phyloP scores from a whole-genome alignment of 805 yeast species.

The Wickerhamiella qilinensis region DNA sequence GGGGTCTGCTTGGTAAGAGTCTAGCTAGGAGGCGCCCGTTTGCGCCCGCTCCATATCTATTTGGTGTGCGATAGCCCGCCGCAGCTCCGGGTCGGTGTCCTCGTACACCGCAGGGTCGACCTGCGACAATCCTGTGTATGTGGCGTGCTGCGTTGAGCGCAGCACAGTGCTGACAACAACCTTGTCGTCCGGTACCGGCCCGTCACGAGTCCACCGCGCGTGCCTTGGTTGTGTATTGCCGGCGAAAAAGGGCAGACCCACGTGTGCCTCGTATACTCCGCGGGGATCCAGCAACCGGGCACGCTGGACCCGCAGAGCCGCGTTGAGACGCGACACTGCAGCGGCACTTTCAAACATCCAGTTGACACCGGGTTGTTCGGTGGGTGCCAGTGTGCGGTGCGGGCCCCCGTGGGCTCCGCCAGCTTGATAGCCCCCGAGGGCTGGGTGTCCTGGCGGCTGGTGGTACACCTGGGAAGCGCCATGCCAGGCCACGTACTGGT shows the following conservation, averaged over 20 bases:
- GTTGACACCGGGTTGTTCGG: conserved; percentile 33
- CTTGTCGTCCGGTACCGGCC: neutral
- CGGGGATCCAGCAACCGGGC: conserved; percentile 28
- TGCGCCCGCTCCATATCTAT: conserved; percentile 3
- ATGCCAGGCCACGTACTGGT: conserved; percentile 40
- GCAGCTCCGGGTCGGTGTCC: conserved; percentile 30
- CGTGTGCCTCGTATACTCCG: conserved; percentile 65
- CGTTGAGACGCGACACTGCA: conserved; percentile 61
- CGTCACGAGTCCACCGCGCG: conserved; percentile 17
- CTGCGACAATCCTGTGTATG: conserved; percentile 46
- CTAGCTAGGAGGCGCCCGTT: no score
- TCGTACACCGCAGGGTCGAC: conserved; percentile 45
- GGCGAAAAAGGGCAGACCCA: conserved; percentile 70
- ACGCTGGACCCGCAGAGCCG: conserved; percentile 41
- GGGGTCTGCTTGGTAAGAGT: no score
- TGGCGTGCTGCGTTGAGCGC: conserved; percentile 30
- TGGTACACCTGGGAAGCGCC: conserved; percentile 27
- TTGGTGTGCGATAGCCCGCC: conserved; percentile 33
- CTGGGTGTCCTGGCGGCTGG: conserved; percentile 7
- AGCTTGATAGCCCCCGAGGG: neutral
- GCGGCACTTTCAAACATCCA: conserved; percentile 78
- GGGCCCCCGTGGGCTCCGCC: conserved; percentile 1
- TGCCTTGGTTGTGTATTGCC: conserved; percentile 53
- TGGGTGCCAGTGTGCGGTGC: neutral
- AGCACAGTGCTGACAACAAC: conserved; percentile 11